Base-by-base conservation (phyloP, 2,329 filamentous ascomycete genomes). In the Talaromyces sp. region DNA sequence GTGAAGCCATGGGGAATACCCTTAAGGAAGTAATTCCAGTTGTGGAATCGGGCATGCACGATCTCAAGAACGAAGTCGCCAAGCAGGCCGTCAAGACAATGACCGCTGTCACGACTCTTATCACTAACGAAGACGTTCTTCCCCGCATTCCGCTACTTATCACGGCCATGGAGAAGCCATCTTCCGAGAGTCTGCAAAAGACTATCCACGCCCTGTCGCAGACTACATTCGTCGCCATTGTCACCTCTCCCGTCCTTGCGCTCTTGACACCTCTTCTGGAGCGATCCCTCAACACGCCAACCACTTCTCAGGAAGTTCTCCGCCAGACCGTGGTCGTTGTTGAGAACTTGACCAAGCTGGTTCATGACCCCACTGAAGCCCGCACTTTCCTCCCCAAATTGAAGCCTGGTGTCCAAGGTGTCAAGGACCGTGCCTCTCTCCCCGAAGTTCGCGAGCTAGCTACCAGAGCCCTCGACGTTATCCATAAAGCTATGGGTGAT, bases 141-240 rank as follows among this genome's bases (percentile, higher is more conserved):
- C 93, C 93, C 53, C 86, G 92, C 70, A 93, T 99, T 70, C 92
- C 93, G 7, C 86, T 98, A 3, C 84, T 99, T 55, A 88, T 99
- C 76, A 91, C 96, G 73, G 90, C 91, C 55, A 97, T 99, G 88
- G 91, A 97, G 75, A 88, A 97, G 69, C 95, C 95, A 6, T 96
- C 91, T 11, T 82, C 90, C 14, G 87, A 96, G 75, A 91, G 89
- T 29, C 84, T 96, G 59, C 91, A 96, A 74, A 97, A 97, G 81
- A 93, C 95, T 32, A 98, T 99, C 66, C 95, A 97, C 72, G 95
- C 93, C 52, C 83, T 99, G 52, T 97, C 93, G 4, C 91, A 96
- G 80, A 99, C 95, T 11, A 99, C 95, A n/a, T 99, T 99, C 68
- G 95, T 99, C 58, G 93, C 95, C 59, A 84, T 96, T 65, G 95